phyloP scores from a whole-genome alignment of 306 rosid genomes.

The Adenanthera pavonina region DNA sequence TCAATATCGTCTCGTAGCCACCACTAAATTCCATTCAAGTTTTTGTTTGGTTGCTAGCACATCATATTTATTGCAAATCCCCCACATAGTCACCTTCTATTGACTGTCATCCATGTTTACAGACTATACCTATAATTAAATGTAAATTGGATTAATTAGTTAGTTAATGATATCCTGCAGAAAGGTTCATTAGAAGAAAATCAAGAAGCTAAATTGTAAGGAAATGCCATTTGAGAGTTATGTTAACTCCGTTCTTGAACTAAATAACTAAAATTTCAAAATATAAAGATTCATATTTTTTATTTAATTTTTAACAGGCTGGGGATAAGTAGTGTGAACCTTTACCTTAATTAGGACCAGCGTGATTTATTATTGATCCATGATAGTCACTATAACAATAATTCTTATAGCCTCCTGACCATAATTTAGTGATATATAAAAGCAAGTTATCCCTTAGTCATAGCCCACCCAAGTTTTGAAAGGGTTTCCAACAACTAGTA shows the following conservation, averaged over 20 bases:
- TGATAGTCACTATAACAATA: neutral
- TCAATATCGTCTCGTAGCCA: too few species aligned
- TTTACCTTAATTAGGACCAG: neutral
- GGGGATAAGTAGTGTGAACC: too few species aligned
- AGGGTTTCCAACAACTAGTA: neutral
- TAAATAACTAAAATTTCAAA: neutral
- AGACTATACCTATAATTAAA: conserved; percentile 69
- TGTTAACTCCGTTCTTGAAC: neutral
- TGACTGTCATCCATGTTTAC: conserved; percentile 68
- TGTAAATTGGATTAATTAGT: neutral
- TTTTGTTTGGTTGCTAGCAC: conserved; percentile 53
- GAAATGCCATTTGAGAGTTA: too few species aligned
- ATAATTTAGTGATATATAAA: neutral
- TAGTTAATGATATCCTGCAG: neutral
- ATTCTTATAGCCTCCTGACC: neutral
- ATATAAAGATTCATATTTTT: too few species aligned
- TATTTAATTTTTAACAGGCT: too few species aligned
- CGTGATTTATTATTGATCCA: neutral
- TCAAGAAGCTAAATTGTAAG: neutral
- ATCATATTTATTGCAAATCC: conserved; percentile 88
- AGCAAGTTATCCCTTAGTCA: neutral
- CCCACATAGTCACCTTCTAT: conserved; percentile 91
- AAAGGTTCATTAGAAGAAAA: neutral
- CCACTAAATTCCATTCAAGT: too few species aligned
- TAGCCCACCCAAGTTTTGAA: conserved; percentile 7